Evolutionary conservation across 1,284 basidiomycete genomes (phyloP), one percentile per base, ranked within the genome.

Genomic region (Bondarzewia mesenterica): DNA sequence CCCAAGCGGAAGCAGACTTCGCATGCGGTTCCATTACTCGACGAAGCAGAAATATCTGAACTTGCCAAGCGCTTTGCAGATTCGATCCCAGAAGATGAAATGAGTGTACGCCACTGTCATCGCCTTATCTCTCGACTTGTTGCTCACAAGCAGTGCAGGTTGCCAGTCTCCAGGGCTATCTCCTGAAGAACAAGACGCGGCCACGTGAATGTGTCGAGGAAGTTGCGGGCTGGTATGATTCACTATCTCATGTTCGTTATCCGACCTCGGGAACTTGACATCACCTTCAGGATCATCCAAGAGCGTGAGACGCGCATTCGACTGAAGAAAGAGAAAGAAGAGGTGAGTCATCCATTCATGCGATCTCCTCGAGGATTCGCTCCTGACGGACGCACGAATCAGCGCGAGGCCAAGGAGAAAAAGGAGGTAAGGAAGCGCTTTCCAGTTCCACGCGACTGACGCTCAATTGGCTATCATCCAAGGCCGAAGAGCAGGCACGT

Each of bases 301-400:
- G 88, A 90, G 61, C 82, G 88, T 50, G 85, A 87, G 68, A 85
- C 78, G 29, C 77, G 84, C 52, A 86, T 84, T 59, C 87, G 84
- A 63, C 69, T 89, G 47, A 87, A 89, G 77, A 84, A 80, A 60
- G 86, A 90, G 68, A 90, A 89, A 60, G 88, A 84, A 43, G 87
- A 89, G 77, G 86, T 77, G 50, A 42, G 67, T 57, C 22, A 46
- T 25, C 2, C 40, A 36, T 18, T 20, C 27, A 18, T 70, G 57
- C 53, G 50, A 51, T 44, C 49, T 42, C 43, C 50, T 49, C 44
- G 14, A 38, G 7, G 32, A 42, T 36, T n/a, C n/a, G n/a, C n/a
- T n/a, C n/a, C n/a, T n/a, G n/a, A 25, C 53, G 57, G 51, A 63
- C 45, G 38, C 56, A 51, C 57, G 52, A 46, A 48, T 43, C 59